Base-by-base conservation (phyloP, 352 stramenopile genomes). In the Pythium sp. region DNA sequence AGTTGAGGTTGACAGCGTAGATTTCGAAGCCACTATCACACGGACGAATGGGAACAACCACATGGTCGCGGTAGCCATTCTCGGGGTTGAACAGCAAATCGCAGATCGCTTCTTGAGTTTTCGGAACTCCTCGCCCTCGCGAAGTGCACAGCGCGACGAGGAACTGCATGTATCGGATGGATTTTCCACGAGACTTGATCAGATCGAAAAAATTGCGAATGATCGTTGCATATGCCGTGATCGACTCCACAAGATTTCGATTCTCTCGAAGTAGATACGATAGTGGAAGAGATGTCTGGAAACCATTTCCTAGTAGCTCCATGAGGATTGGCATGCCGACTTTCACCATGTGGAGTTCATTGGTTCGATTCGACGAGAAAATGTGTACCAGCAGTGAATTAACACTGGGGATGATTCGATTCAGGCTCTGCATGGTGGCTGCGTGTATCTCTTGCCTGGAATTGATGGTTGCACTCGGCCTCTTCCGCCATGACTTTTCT, bases 101-200 rank as follows among this genome's bases (percentile, higher is more conserved):
- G 55, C 81, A 91, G 51, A 92, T 89, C 7, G 83, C 76, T 75
- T 92, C 82, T 58, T 92, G 84, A 3, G 81, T 90, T 70, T 92
- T 92, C 0, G 81, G 80, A 0, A 92, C 73, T 0, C 82, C 84
- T 46, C 75, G 78, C 3, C 84, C 84, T 26, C 78, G 68, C 20
- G 80, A 89, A 5, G 76, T 89, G 62, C 84, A 92, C 63, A 91
- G 68, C 18, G 83, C 82, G 30, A 90, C 82, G 26, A 92, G 66
- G 67, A 90, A 92, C 62, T 92, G 84, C 76, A 92, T 80, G 57
- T 89, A 92, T 12, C 84, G 79, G 36, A 91, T 89, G 0, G 82
- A 91, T 53, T 85, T 86, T 11, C 84, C 82, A 49, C 81, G 71
- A 11, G 79, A 79, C 57, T 81, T 84, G 69, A 92, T 92, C n/a